These are phyloP conservation scores for Sophora flavescens DNA, from an alignment of 306 rosid genomes.

Conservation along the genomic window DNA sequence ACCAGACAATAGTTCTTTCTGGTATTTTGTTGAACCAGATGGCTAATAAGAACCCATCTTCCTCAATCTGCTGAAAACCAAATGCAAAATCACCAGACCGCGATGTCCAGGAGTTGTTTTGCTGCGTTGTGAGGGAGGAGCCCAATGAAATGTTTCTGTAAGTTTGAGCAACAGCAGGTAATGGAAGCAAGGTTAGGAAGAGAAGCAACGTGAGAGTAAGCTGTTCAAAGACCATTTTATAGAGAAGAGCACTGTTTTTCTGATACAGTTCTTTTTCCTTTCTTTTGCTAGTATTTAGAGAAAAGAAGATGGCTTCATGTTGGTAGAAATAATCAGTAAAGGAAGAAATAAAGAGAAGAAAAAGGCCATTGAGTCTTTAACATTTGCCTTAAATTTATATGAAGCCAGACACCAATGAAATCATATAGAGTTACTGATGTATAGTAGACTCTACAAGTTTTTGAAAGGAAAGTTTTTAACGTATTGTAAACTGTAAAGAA, in stretches of 20 bases:
- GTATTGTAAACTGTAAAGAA: too few species aligned
- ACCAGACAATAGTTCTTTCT: slow-evolving; percentile 59
- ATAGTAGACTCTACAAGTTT: too few species aligned
- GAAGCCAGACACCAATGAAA: too few species aligned
- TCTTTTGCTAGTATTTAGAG: too few species aligned
- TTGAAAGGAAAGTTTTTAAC: too few species aligned
- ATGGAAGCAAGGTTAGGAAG: slow-evolving; percentile 18
- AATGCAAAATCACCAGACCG: slow-evolving; percentile 60
- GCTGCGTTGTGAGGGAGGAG: slow-evolving; percentile 41
- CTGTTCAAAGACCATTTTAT: background rate
- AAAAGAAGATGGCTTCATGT: too few species aligned
- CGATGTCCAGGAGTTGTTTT: slow-evolving; percentile 28
- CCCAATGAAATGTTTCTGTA: slow-evolving; percentile 34
- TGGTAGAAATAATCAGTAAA: too few species aligned
- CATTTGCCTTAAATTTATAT: too few species aligned
- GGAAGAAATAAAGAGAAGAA: too few species aligned
- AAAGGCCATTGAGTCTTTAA: too few species aligned
- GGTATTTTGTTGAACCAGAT: slow-evolving; percentile 56
- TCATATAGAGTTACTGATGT: too few species aligned
- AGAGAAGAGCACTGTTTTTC: background rate
- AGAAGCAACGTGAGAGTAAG: background rate
- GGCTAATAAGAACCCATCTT: slow-evolving; percentile 52
- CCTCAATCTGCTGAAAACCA: slow-evolving; percentile 47
- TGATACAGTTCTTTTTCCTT: too few species aligned
- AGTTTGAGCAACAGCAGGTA: slow-evolving; percentile 34